Evolutionary conservation across 345 rosid genomes (phyloP), one percentile per base, ranked within the genome.

Genomic region (Eucalyptus polybractea): DNA sequence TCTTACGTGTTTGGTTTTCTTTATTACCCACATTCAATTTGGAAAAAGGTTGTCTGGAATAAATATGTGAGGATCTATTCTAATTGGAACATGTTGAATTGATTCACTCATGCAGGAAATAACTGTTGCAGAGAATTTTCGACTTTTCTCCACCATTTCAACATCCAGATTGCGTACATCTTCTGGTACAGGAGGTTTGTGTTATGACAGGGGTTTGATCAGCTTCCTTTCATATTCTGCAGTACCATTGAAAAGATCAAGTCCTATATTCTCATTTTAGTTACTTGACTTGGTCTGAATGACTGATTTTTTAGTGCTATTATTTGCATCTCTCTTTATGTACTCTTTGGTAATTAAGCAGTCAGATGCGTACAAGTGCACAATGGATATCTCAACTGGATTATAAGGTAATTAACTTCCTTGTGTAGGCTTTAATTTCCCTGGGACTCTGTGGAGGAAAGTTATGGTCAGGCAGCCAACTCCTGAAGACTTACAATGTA

Each of bases 141-240:
- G 96, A 86, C 90, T 97, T 87, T 97, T 97, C 92, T 95, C 98
- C 86, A 96, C 99, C 62, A 93, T 95, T 87, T 95, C 99, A 51
- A 94, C 96, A 83, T 91, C 95, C 51, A 96, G 94, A 88, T 92
- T 91, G 90, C 94, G 94, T 91, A 86, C 90, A 19, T 89, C 92
- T 89, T 91, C 86, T 87, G 90, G 90, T 89, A 69, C 90, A 49
- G 96, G 95, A 93, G 98, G 97, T 95, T 91, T 90, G 88, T 90
- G 54, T 87, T 56, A 31, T 80, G 19, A 76, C 86, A 27, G 21
- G 81, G 83, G 47, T 76, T 76, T 21, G 47, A 76, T 21, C 47
- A 40, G 29, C 29, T 76, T 76, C 15, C 83, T 76, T 76, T 76
- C 14, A 1, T 37, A 76, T 76, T 76, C 81, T 76, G 15, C 47